phyloP scores from a whole-genome alignment of 139 green algal species.

The Picochlorum sp. region DNA sequence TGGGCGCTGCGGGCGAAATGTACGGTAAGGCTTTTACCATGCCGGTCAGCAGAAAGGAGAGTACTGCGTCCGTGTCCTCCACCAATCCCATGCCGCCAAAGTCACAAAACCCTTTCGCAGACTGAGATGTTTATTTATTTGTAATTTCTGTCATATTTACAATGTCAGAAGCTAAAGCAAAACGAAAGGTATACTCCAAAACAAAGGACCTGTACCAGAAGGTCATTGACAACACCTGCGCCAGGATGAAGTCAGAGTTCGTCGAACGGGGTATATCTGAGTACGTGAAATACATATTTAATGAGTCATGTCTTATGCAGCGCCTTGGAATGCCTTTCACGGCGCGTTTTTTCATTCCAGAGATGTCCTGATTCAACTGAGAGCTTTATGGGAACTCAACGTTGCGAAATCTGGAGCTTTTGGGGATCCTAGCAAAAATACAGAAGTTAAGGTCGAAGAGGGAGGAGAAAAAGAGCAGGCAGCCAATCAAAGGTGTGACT shows the following conservation, averaged over 20 bases:
- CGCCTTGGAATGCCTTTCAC: background rate
- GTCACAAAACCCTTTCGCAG: conserved; percentile 6
- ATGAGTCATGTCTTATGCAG: background rate
- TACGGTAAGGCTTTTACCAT: background rate
- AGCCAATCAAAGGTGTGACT: background rate
- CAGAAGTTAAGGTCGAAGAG: conserved; percentile 9
- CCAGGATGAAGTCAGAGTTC: conserved; percentile 54
- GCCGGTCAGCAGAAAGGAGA: background rate
- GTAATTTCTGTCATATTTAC: too few relatives aligned
- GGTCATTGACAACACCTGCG: conserved; percentile 60
- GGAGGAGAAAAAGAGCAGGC: background rate
- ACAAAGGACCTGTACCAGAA: conserved; percentile 16
- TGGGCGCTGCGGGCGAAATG: background rate
- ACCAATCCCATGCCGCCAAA: background rate
- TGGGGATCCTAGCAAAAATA: conserved; percentile 10
- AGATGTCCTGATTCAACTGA: conserved; percentile 46
- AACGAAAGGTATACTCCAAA: too few relatives aligned
- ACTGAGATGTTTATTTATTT: background rate
- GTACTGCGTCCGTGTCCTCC: background rate
- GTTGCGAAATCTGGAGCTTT: conserved; percentile 41
- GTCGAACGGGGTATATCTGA: conserved; percentile 62
- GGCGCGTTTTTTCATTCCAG: conserved; percentile 20
- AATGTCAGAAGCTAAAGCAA: too few relatives aligned
- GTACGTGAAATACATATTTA: conserved; percentile 27
- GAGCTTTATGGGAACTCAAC: conserved; percentile 44